Percentiles rank a stretch among this genome's conserved stretches.
Evolutionary conservation across 2,329 filamentous ascomycete species (phyloP).

Genomic region (Pyrenochaeta sp.): DNA sequence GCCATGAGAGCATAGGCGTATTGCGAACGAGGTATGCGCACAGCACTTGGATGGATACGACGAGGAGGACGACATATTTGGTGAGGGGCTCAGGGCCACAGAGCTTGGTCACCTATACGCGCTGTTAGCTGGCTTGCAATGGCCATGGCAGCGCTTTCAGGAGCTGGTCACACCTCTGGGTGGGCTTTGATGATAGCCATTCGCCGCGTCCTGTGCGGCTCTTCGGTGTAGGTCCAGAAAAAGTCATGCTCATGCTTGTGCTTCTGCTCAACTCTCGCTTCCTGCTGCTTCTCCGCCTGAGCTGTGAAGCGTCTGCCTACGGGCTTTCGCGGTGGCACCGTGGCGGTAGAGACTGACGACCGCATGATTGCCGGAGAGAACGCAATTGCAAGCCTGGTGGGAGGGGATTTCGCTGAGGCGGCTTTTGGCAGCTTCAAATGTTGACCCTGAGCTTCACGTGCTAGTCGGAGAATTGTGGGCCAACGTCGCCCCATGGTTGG

Average conservation of each 20-base stretch:
- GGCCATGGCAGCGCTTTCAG: not conserved
- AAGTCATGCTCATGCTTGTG: slow-evolving; percentile 65
- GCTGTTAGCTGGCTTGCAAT: not conserved
- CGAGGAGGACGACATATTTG: slow-evolving; percentile 86
- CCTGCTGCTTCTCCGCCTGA: slow-evolving; percentile 25
- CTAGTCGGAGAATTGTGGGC: slow-evolving; percentile 12
- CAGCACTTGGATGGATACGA: slow-evolving; percentile 81
- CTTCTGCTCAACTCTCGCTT: slow-evolving; percentile 3
- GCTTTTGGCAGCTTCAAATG: not conserved
- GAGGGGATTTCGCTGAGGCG: too few species aligned
- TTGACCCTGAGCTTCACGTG: slow-evolving; percentile 14
- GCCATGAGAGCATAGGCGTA: slow-evolving; percentile 81
- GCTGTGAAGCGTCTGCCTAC: slow-evolving; percentile 32
- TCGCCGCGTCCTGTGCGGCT: slow-evolving; percentile 89
- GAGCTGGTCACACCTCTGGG: slow-evolving; percentile 73
- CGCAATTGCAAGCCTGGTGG: slow-evolving; percentile 4
- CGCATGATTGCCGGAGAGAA: slow-evolving; percentile 34
- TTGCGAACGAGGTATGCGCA: slow-evolving; percentile 80
- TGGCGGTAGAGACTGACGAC: slow-evolving; percentile 49
- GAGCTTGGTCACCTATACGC: slow-evolving; percentile 83
- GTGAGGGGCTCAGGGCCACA: slow-evolving; percentile 96
- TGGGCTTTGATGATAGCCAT: slow-evolving; percentile 98
- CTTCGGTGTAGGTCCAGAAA: slow-evolving; percentile 99
- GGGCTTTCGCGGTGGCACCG: slow-evolving; percentile 35
- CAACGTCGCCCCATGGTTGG: slow-evolving; percentile 14